A percentile compares a stretch with the other conserved stretches of the same genome.
Conservation (phyloP, 768 basidiomycete genomes). For the Suillus weaverae region DNA sequence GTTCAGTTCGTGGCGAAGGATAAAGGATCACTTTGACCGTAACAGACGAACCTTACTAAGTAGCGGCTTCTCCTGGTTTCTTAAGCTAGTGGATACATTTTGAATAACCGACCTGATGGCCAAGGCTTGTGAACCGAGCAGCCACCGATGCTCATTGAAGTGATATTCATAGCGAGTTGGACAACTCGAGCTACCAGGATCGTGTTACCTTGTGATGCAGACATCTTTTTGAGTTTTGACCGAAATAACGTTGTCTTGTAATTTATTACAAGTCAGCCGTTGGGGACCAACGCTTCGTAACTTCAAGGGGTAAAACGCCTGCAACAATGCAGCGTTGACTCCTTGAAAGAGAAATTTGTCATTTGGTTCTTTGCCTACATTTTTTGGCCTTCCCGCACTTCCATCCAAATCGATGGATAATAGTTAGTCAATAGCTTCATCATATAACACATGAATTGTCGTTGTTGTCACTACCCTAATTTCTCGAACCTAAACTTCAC, state of each 20-base stretch:
- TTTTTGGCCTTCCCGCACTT: not conserved
- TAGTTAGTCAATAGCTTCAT: not conserved
- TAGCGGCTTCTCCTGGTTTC: not conserved
- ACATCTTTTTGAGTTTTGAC: not conserved
- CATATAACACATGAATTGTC: not conserved
- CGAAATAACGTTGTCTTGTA: not conserved
- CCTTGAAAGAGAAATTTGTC: not conserved
- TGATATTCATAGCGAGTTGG: not conserved
- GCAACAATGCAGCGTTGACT: not conserved
- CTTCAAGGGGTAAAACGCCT: not conserved
- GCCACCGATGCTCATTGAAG: not conserved
- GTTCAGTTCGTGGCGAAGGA: not conserved
- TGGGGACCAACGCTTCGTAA: not conserved
- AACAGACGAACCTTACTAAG: not conserved
- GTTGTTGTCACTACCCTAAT: not conserved
- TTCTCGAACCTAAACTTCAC: not conserved
- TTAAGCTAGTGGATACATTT: not conserved
- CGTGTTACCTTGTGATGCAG: no score
- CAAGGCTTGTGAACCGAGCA: not conserved
- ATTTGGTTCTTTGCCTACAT: not conserved
- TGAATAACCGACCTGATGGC: not conserved
- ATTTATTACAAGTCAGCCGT: not conserved
- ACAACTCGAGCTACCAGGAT: not conserved
- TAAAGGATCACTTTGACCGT: not conserved
- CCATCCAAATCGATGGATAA: not conserved